These are phyloP conservation scores for Leishmania tarentolae DNA, from an alignment of 208 protist genomes.

Conservation along the genomic window DNA sequence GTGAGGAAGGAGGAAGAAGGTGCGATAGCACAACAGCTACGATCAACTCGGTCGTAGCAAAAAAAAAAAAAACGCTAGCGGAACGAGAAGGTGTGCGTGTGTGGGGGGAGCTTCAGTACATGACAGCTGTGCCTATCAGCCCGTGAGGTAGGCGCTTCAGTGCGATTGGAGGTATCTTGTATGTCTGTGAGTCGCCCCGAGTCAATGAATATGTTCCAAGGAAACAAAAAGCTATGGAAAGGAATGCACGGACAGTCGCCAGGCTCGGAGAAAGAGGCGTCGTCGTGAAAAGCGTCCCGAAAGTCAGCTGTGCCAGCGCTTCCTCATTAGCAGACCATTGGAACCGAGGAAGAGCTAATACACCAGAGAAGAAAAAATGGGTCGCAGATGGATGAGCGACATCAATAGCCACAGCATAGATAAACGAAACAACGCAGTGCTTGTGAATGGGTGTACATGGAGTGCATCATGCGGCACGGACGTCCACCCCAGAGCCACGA, in stretches of 20 bases:
- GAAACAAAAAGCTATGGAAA: background rate
- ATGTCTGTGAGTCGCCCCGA: background rate
- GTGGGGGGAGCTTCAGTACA: background rate
- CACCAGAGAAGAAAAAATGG: background rate
- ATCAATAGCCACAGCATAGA: background rate
- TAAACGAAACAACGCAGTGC: background rate
- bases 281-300: background rate
- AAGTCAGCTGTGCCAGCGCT: background rate
- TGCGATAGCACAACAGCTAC: background rate
- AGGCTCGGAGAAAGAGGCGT: too few species aligned
- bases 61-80: background rate
- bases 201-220: background rate
- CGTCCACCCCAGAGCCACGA: background rate
- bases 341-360: background rate
- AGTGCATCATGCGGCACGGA: background rate
- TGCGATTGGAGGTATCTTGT: background rate
- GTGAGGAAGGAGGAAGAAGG: background rate
- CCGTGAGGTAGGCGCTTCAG: background rate
- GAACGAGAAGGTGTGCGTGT: background rate
- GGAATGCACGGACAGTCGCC: background rate
- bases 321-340: background rate
- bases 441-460: background rate
- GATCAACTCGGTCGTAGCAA: background rate
- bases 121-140: background rate
- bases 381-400: background rate